Conservation (phyloP, 73 alveolate genomes). For the Tetrahymena thermophila region DNA sequence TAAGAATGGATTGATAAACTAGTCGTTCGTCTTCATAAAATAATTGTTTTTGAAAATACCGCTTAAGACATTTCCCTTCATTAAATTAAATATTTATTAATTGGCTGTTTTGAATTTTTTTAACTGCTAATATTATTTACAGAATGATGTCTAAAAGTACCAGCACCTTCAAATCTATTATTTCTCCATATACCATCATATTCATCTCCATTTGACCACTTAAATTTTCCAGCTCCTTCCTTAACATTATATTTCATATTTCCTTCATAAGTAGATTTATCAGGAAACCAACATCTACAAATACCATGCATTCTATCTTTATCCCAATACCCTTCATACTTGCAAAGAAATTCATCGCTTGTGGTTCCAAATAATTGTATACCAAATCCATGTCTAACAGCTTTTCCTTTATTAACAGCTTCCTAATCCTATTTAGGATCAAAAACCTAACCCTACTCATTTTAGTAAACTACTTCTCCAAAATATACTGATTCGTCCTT, state of each 20-base stretch:
- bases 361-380: neutral
- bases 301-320: neutral
- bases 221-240: neutral
- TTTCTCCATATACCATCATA: neutral
- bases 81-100: neutral
- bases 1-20: neutral
- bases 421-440: neutral
- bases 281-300: neutral
- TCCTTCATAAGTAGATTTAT: neutral
- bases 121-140: neutral
- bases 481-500: neutral
- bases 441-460: neutral
- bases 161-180: neutral
- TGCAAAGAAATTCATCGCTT: neutral
- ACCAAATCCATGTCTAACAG: slow-evolving; percentile 1
- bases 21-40: neutral
- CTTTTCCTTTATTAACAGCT: neutral
- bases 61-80: neutral
- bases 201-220: neutral
- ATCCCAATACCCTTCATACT: neutral
- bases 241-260: neutral
- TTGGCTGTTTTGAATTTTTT: neutral
- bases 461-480: neutral
- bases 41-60: neutral
- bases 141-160: neutral